These are phyloP conservation scores for Lentinula guzmanii DNA, from an alignment of 768 basidiomycete genomes.

Conservation along the genomic window DNA sequence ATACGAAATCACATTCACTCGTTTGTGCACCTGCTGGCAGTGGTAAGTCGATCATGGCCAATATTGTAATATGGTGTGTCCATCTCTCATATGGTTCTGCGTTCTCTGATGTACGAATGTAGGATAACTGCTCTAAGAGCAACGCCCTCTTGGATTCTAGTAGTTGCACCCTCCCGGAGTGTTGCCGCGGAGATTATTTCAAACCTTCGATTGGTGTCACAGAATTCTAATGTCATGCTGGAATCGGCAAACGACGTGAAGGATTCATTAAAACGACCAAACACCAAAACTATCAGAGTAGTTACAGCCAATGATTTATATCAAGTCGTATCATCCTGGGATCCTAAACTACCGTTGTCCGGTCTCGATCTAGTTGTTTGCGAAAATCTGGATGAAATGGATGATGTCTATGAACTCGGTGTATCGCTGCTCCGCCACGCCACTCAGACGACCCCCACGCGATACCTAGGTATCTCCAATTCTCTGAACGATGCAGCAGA, in stretches of 20 bases:
- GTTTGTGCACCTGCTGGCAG: constrained; percentile 75
- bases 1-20: constrained; percentile 61
- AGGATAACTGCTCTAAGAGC: constrained; percentile 52
- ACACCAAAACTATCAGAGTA: constrained; percentile 46
- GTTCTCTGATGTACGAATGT: constrained; percentile 7
- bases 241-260: constrained; percentile 27
- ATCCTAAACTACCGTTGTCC: constrained; percentile 20
- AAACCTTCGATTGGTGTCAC: constrained; percentile 39
- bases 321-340: constrained; percentile 27
- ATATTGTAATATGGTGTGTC: constrained; percentile 68
- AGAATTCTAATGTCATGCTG: constrained; percentile 31
- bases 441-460: constrained; percentile 53
- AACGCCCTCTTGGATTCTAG: constrained; percentile 48
- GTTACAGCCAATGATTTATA: constrained; percentile 51
- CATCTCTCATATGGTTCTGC: constrained; percentile 4
- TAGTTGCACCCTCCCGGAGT: constrained; percentile 57
- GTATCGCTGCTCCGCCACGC: constrained; percentile 67
- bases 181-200: constrained; percentile 50
- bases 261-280: constrained; percentile 28
- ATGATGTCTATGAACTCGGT: constrained; percentile 75
- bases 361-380: constrained; percentile 66
- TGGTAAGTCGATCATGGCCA: constrained; percentile 75
- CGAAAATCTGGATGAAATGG: constrained; percentile 82
- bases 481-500: constrained; percentile 79
- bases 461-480: constrained; percentile 71